Evolutionary conservation across 768 basidiomycete genomes (phyloP).

Genomic region (Boletus rubescentipes): DNA sequence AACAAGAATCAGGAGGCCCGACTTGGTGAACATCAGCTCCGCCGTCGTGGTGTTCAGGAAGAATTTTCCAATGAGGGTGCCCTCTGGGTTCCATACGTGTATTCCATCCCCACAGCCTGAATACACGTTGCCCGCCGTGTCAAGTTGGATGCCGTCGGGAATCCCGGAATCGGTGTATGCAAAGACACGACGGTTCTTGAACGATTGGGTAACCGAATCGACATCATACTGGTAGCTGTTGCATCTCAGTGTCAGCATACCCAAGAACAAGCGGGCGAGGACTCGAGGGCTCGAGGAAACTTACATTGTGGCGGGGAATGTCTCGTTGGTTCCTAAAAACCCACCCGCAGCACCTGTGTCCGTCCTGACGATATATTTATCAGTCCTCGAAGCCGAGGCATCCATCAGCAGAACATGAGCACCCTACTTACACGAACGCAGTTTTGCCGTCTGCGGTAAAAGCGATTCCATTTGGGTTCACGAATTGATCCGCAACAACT

Average conservation of each 20-base stretch:
- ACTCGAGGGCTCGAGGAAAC: slow-evolving; percentile 25
- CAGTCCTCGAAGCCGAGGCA: slow-evolving; percentile 1
- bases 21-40: slow-evolving; percentile 42
- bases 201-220: slow-evolving; percentile 49
- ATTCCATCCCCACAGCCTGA: slow-evolving; percentile 69
- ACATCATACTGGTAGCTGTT: slow-evolving; percentile 71
- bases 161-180: slow-evolving; percentile 68
- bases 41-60: slow-evolving; percentile 31
- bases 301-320: slow-evolving; percentile 68
- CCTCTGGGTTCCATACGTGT: slow-evolving; percentile 56
- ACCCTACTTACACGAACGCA: slow-evolving; percentile 56
- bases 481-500: slow-evolving; percentile 77
- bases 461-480: slow-evolving; percentile 71
- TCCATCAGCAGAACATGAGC: too few species aligned
- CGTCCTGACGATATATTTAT: slow-evolving; percentile 24
- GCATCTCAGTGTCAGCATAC: not conserved
- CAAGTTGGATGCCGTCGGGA: slow-evolving; percentile 68
- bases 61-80: slow-evolving; percentile 44
- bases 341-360: slow-evolving; percentile 40
- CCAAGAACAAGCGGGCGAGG: not conserved
- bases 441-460: slow-evolving; percentile 61
- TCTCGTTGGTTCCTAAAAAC: slow-evolving; percentile 51
- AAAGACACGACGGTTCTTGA: slow-evolving; percentile 63
- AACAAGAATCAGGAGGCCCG: slow-evolving; percentile 39
- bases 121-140: slow-evolving; percentile 65